Evolutionary conservation across 768 basidiomycete genomes (phyloP).

Genomic region (Pleurotus tuber-regium): DNA sequence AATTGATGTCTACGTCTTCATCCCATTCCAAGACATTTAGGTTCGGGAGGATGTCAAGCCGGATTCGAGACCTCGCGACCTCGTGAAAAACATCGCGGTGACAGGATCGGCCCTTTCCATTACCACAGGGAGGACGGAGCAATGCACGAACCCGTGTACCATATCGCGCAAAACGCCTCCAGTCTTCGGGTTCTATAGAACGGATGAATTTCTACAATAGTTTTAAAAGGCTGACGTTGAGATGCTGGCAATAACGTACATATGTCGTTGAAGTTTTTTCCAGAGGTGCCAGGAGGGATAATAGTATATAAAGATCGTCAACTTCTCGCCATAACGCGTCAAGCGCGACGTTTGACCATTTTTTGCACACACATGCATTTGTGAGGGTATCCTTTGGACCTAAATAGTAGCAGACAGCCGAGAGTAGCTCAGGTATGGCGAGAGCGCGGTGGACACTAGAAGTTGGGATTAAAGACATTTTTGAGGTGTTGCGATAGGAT

Average conservation of each 20-base stretch:
- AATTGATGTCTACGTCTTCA: conserved; percentile 20
- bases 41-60: conserved; percentile 52
- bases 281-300: conserved; percentile 49
- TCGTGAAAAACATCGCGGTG: conserved; percentile 46
- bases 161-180: conserved; percentile 55
- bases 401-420: background rate
- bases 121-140: conserved; percentile 17
- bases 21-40: conserved; percentile 51
- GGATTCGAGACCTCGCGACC: conserved; percentile 53
- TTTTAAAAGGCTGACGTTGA: too few species aligned
- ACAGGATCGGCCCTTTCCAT: conserved; percentile 19
- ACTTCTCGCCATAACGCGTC: conserved; percentile 53
- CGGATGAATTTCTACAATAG: conserved; percentile 41
- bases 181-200: conserved; percentile 45
- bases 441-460: conserved; percentile 4
- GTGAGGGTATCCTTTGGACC: conserved; percentile 1
- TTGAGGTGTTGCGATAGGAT: background rate
- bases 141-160: conserved; percentile 46
- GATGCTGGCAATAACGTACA: too few species aligned
- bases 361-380: conserved; percentile 34
- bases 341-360: conserved; percentile 46
- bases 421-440: conserved; percentile 1
- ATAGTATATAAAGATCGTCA: conserved; percentile 40
- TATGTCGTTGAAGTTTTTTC: too few species aligned
- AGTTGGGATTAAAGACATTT: background rate